phyloP scores from a whole-genome alignment of 345 rosid species.

The Microthlaspi erraticum region DNA sequence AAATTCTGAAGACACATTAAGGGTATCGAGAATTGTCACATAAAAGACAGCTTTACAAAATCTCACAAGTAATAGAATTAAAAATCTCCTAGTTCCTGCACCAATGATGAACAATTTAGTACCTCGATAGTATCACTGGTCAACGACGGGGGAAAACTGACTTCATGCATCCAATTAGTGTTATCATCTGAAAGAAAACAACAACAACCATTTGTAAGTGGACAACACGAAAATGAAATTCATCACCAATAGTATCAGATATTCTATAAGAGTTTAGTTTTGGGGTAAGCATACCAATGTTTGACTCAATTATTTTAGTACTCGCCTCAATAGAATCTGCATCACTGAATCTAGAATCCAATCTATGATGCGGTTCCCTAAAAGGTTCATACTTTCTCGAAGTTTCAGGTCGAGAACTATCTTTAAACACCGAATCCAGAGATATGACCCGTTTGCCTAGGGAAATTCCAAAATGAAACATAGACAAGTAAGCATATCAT shows the following conservation, averaged over 20 bases:
- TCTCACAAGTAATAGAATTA: background rate
- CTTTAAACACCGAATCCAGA: slow-evolving; percentile 76
- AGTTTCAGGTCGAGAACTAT: slow-evolving; percentile 40
- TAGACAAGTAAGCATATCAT: background rate
- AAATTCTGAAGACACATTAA: background rate
- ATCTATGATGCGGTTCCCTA: slow-evolving; percentile 38
- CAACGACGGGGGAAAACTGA: slow-evolving; percentile 34
- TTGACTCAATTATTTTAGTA: slow-evolving; percentile 13
- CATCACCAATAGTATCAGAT: background rate
- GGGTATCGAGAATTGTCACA: slow-evolving; percentile 2
- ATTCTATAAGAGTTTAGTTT: slow-evolving; percentile 5
- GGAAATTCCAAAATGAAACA: slow-evolving; percentile 4
- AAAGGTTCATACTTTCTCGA: slow-evolving; percentile 43
- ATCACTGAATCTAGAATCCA: slow-evolving; percentile 36
- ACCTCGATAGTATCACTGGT: slow-evolving; percentile 51
- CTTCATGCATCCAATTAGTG: slow-evolving; percentile 45
- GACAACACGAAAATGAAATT: slow-evolving; percentile 10
- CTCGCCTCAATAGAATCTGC: slow-evolving; percentile 17
- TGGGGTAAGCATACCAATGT: slow-evolving; percentile 25
- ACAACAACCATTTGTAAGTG: background rate
- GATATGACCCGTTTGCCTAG: slow-evolving; percentile 60
- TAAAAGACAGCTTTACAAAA: background rate
- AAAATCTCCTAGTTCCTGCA: background rate
- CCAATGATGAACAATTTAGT: slow-evolving; percentile 21
- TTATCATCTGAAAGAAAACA: slow-evolving; percentile 37